Percentiles rank a stretch among this genome's conserved stretches.
Conservation (phyloP, 2,329 filamentous ascomycete genomes). For the Calycina herbarum region DNA sequence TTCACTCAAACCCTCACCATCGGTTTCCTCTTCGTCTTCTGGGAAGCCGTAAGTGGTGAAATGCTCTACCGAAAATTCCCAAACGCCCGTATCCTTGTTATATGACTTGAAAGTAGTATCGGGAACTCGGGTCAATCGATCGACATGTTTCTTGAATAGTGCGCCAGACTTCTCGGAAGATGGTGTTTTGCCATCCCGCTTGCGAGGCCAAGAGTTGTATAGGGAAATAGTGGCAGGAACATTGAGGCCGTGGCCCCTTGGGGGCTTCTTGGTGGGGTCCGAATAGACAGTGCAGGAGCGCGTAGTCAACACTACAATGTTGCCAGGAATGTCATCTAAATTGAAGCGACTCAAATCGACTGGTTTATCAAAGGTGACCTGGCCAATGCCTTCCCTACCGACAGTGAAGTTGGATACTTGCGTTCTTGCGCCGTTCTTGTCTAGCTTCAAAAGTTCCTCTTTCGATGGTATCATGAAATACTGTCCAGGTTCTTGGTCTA, state of each 20-base stretch:
- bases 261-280: constrained; percentile 73
- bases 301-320: constrained; percentile 72
- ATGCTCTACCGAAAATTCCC: constrained; percentile 92
- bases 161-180: constrained; percentile 60
- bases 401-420: constrained; percentile 75
- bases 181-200: constrained; percentile 56
- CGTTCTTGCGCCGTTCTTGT: constrained; percentile 66
- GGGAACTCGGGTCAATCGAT: constrained; percentile 73
- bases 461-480: constrained; percentile 86
- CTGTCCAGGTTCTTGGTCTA: constrained; percentile 54
- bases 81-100: constrained; percentile 75
- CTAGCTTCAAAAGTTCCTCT: constrained; percentile 57
- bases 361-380: constrained; percentile 75
- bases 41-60: constrained; percentile 94
- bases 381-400: constrained; percentile 78
- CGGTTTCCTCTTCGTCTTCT: constrained; percentile 55
- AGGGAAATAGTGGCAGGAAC: constrained; percentile 86
- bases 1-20: constrained; percentile 47
- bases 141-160: constrained; percentile 77
- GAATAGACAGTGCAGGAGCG: constrained; percentile 87
- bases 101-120: constrained; percentile 85
- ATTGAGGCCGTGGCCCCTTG: constrained; percentile 84
- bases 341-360: constrained; percentile 82
- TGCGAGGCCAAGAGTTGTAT: constrained; percentile 89
- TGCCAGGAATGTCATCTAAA: constrained; percentile 75